These are phyloP conservation scores for Psilocybe cyanescens DNA, from an alignment of 768 basidiomycete species.

Conservation along the genomic window DNA sequence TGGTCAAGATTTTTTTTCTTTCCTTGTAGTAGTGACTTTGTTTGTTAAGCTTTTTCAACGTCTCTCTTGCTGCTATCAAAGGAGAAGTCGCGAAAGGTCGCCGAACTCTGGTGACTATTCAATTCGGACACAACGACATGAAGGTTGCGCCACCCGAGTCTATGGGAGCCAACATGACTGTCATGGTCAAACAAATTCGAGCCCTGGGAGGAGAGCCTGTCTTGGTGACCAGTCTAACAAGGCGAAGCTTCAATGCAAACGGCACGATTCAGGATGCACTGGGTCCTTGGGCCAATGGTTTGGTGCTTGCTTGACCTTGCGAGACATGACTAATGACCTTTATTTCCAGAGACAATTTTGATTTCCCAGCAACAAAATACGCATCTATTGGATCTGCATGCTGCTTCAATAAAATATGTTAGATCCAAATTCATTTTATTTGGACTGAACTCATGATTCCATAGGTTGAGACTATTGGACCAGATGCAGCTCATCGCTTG, in stretches of 20 bases:
- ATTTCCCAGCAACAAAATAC: constrained; percentile 38
- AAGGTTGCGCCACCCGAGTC: constrained; percentile 46
- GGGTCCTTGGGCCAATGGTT: constrained; percentile 42
- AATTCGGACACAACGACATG: constrained; percentile 47
- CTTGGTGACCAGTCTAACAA: constrained; percentile 43
- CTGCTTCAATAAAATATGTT: constrained; percentile 39
- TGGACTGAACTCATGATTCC: not conserved
- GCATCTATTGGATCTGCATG: constrained; percentile 42
- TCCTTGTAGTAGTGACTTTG: not conserved
- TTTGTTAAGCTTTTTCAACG: constrained; percentile 31
- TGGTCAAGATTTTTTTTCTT: no score
- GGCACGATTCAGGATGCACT: constrained; percentile 40
- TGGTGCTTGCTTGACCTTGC: not conserved
- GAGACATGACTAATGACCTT: not conserved
- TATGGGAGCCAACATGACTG: constrained; percentile 45
- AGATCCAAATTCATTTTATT: not conserved
- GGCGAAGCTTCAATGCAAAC: constrained; percentile 38
- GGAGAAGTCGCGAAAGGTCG: constrained; percentile 38
- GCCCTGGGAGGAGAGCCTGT: constrained; percentile 42
- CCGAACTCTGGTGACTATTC: constrained; percentile 41
- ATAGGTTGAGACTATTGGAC: constrained; percentile 40
- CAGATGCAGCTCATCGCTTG: constrained; percentile 40
- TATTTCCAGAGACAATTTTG: constrained; percentile 33
- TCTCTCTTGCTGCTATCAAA: constrained; percentile 36
- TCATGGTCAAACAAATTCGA: constrained; percentile 41